A percentile compares a stretch with the other conserved stretches of the same genome.
Evolutionary conservation across 371 early-diverging fungal species (phyloP).

Genomic region (Apophysomyces elegans): DNA sequence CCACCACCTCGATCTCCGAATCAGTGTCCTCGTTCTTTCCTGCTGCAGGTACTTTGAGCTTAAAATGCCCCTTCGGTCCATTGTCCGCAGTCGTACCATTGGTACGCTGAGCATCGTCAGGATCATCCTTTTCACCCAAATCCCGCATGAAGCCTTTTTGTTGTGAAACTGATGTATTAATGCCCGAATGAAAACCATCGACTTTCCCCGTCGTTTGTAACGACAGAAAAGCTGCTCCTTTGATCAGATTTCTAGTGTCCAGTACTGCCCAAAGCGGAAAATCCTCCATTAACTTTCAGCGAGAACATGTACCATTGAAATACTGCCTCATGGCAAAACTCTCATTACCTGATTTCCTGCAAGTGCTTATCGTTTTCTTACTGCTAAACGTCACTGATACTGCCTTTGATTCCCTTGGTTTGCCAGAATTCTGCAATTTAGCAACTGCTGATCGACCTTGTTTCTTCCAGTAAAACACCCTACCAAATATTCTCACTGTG

Average conservation of each 20-base stretch:
- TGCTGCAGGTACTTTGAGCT: neutral
- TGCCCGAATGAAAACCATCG: constrained; percentile 9
- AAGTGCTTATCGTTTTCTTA: neutral
- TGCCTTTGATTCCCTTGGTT: constrained; percentile 8
- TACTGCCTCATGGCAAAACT: neutral
- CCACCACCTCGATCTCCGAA: constrained; percentile 6
- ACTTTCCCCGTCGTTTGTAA: constrained; percentile 8
- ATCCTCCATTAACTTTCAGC: neutral
- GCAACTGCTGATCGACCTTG: neutral
- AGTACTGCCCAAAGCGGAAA: neutral
- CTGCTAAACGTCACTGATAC: constrained; percentile 10
- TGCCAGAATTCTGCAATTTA: neutral
- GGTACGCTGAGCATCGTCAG: constrained; percentile 7
- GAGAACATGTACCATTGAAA: neutral
- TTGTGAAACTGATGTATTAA: neutral
- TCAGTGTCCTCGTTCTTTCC: constrained; percentile 2
- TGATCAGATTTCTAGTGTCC: constrained; percentile 11
- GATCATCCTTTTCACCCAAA: constrained; percentile 9
- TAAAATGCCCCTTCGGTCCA: neutral
- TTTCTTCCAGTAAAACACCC: neutral
- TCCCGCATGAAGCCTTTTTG: constrained; percentile 9
- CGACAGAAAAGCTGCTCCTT: constrained; percentile 7
- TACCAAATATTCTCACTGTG: constrained; percentile 8
- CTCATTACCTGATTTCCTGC: neutral
- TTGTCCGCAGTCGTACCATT: neutral